A percentile compares a stretch with the other conserved stretches of the same genome.
phyloP scores from a whole-genome alignment of 2,329 filamentous ascomycete species.

The Verticillium nonalfalfae region DNA sequence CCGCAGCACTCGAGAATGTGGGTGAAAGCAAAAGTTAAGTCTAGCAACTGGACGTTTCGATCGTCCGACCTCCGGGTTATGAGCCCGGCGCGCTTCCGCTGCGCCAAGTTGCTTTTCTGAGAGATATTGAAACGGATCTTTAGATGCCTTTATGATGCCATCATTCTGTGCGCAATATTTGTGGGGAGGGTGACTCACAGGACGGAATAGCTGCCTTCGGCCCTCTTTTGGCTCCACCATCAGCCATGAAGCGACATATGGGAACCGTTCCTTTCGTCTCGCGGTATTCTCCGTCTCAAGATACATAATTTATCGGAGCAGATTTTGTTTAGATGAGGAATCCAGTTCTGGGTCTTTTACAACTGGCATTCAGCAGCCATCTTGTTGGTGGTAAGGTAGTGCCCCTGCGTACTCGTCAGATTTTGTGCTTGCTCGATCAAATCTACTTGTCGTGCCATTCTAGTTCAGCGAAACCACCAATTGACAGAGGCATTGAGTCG shows the following conservation, averaged over 20 bases:
- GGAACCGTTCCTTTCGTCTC: background rate
- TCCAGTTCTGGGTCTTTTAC: background rate
- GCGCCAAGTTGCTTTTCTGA: constrained; percentile 8
- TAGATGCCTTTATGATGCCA: no score
- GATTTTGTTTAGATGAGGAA: background rate
- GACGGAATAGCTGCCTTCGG: background rate
- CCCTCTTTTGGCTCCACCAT: background rate
- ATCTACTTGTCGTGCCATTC: background rate
- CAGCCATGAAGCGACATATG: background rate
- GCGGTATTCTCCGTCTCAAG: background rate
- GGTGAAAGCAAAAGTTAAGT: background rate
- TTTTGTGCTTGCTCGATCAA: background rate
- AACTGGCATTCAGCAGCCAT: background rate
- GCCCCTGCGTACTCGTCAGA: background rate
- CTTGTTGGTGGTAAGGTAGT: background rate
- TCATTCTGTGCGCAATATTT: background rate
- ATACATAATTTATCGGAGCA: background rate
- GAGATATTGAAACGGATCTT: background rate
- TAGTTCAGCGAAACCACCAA: constrained; percentile 35
- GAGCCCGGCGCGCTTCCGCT: constrained; percentile 13
- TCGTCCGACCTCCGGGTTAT: constrained; percentile 12
- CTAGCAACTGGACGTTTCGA: constrained; percentile 6
- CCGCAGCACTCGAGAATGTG: background rate
- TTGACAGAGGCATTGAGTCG: constrained; percentile 35
- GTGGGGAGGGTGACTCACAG: background rate